A percentile compares a stretch with the other conserved stretches of the same genome.
phyloP scores from a whole-genome alignment of 2,329 filamentous ascomycete species.

The Graphium sp. region DNA sequence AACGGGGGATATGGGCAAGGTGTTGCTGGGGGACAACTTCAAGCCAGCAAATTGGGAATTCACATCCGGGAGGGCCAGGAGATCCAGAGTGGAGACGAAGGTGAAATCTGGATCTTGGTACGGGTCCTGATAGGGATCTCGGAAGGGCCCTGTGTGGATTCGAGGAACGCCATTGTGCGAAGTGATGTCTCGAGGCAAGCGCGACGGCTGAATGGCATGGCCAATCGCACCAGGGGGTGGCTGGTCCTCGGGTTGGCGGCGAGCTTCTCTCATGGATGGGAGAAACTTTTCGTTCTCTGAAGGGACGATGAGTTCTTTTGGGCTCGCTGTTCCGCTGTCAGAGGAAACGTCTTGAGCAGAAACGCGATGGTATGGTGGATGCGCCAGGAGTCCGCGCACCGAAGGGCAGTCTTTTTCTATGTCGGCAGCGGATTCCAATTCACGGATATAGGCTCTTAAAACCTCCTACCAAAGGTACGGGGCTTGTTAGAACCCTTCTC shows the following conservation, averaged over 20 bases:
- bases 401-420: slow-evolving; percentile 24
- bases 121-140: slow-evolving; percentile 9
- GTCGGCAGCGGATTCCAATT: slow-evolving; percentile 33
- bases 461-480: slow-evolving; percentile 25
- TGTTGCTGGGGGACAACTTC: slow-evolving; percentile 15
- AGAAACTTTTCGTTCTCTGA: slow-evolving; percentile 23
- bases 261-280: slow-evolving; percentile 19
- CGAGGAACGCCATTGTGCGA: no score
- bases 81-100: slow-evolving; percentile 35
- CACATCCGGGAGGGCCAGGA: slow-evolving; percentile 31
- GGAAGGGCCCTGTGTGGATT: slow-evolving; percentile 11
- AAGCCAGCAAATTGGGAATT: slow-evolving; percentile 22
- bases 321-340: slow-evolving; percentile 9
- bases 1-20: slow-evolving; percentile 17
- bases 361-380: slow-evolving; percentile 17
- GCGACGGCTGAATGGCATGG: background rate
- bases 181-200: background rate
- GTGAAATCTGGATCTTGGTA: slow-evolving; percentile 20
- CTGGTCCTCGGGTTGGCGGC: slow-evolving; percentile 11
- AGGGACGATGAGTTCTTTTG: slow-evolving; percentile 17
- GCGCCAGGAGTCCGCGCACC: slow-evolving; percentile 35
- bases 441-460: slow-evolving; percentile 41
- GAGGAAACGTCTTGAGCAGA: slow-evolving; percentile 11
- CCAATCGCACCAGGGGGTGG: no score
- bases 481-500: slow-evolving; percentile 7